Evolutionary conservation across 495 filamentous ascomycete genomes (phyloP).

Genomic region (Cercophora sp.): DNA sequence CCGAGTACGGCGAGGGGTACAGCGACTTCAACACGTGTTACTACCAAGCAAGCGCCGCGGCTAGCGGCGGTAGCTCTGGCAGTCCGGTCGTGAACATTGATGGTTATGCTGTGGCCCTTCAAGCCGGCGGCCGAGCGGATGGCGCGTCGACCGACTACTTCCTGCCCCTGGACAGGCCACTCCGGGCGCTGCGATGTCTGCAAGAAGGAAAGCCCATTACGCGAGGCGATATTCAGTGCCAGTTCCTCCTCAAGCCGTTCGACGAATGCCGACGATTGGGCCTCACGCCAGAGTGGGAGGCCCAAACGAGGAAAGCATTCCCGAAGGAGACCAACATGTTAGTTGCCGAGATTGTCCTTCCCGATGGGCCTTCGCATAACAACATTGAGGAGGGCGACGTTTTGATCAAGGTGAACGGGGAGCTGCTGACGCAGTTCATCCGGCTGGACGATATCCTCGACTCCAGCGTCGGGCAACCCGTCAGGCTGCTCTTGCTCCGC

Average conservation of each 20-base stretch:
- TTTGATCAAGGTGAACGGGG: conserved; percentile 89
- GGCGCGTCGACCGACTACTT: conserved; percentile 98
- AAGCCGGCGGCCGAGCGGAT: conserved; percentile 90
- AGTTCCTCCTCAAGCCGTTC: conserved; percentile 95
- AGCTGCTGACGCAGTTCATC: conserved; percentile 90
- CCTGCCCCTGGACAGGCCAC: conserved; percentile 83
- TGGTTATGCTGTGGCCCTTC: conserved; percentile 86
- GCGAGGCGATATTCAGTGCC: conserved; percentile 93
- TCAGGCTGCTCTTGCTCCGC: conserved; percentile 76
- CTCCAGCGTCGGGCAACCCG: conserved; percentile 69
- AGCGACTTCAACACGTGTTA: conserved; percentile 99
- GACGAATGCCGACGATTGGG: conserved; percentile 94
- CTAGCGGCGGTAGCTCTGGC: conserved; percentile 92
- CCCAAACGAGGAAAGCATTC: conserved; percentile 70
- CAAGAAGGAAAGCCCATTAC: conserved; percentile 68
- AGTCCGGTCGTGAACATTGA: conserved; percentile 96
- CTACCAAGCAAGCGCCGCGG: conserved; percentile 95
- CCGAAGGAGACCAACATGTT: conserved; percentile 96
- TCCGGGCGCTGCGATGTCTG: conserved; percentile 82
- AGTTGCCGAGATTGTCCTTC: conserved; percentile 90
- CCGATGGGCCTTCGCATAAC: conserved; percentile 78
- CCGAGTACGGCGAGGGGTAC: conserved; percentile 97
- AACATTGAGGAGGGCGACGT: conserved; percentile 94
- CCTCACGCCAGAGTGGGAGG: conserved; percentile 80
- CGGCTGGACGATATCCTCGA: conserved; percentile 92